phyloP scores from a whole-genome alignment of 2,329 filamentous ascomycete genomes.

The Davidsoniella virescens region DNA sequence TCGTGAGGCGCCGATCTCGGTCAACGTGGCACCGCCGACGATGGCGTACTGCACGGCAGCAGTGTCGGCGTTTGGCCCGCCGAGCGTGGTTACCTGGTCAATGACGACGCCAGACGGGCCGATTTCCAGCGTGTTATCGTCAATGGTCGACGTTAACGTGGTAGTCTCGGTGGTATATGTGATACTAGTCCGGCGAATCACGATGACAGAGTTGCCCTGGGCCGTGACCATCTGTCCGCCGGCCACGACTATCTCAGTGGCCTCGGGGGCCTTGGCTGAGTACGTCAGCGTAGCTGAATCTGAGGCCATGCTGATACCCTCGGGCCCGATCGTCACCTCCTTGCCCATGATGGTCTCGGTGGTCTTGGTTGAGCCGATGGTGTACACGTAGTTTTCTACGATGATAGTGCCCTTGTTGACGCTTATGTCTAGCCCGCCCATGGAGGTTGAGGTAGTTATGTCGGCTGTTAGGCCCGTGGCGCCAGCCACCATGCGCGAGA shows the following conservation, averaged over 20 bases:
- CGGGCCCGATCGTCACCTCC: constrained; percentile 21
- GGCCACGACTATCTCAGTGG: constrained; percentile 29
- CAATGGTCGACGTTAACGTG: constrained; percentile 25
- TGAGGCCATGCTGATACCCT: constrained; percentile 21
- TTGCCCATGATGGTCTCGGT: constrained; percentile 20
- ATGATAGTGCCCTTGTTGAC: constrained; percentile 26
- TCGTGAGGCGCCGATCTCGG: constrained; percentile 30
- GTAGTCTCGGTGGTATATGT: constrained; percentile 27
- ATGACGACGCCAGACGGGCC: constrained; percentile 29
- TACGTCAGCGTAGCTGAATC: constrained; percentile 22
- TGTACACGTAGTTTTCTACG: constrained; percentile 28
- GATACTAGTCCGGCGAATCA: constrained; percentile 28
- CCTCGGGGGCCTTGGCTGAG: constrained; percentile 18
- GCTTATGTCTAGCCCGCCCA: constrained; percentile 26
- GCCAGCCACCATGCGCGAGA: constrained; percentile 25
- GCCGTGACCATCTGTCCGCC: constrained; percentile 33
- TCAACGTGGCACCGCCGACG: constrained; percentile 36
- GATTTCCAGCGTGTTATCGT: constrained; percentile 35
- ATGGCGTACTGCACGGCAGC: constrained; percentile 28
- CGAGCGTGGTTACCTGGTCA: constrained; percentile 24
- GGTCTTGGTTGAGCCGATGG: constrained; percentile 23
- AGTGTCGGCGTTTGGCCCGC: constrained; percentile 23
- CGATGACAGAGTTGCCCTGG: constrained; percentile 24
- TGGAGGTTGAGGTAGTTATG: constrained; percentile 21
- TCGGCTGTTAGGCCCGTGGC: constrained; percentile 19